Evolutionary conservation across 306 rosid genomes (phyloP).

Genomic region (Lablab purpureus): DNA sequence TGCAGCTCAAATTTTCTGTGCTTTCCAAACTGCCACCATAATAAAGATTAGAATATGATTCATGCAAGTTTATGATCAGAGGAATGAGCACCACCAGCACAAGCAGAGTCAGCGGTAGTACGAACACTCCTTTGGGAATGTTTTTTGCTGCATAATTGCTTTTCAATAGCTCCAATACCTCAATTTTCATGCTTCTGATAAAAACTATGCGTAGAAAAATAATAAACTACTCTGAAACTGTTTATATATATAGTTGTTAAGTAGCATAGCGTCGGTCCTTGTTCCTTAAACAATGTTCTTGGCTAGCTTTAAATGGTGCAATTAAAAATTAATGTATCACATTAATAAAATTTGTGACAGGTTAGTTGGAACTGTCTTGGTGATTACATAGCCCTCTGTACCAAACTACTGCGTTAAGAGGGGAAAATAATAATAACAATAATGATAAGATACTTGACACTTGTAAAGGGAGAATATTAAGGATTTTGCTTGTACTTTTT

Average conservation of each 20-base stretch:
- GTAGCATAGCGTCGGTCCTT: background rate
- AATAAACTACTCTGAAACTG: background rate
- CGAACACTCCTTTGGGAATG: slow-evolving; percentile 37
- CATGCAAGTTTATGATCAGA: slow-evolving; percentile 32
- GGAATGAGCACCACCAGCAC: slow-evolving; percentile 48
- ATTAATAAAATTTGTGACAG: background rate
- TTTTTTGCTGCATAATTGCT: slow-evolving; percentile 43
- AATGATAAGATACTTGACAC: background rate
- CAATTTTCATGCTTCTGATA: slow-evolving; percentile 35
- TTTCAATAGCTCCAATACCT: slow-evolving; percentile 37
- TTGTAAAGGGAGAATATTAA: background rate
- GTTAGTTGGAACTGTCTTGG: background rate
- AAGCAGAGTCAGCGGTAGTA: slow-evolving; percentile 35
- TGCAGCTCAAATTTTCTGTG: slow-evolving; percentile 46
- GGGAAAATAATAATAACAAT: background rate
- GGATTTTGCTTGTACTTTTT: background rate
- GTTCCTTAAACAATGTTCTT: background rate
- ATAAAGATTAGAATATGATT: slow-evolving; percentile 41
- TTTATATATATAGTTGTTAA: slow-evolving; percentile 1
- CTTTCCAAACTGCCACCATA: slow-evolving; percentile 14
- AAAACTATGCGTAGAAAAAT: background rate
- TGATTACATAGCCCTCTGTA: slow-evolving; percentile 7
- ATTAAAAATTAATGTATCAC: background rate
- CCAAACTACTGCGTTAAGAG: background rate
- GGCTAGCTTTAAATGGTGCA: background rate